Evolutionary conservation across 176 grass and related monocot genomes (phyloP), one percentile per base, ranked within the genome.

Genomic region (Paspalum vaginatum): DNA sequence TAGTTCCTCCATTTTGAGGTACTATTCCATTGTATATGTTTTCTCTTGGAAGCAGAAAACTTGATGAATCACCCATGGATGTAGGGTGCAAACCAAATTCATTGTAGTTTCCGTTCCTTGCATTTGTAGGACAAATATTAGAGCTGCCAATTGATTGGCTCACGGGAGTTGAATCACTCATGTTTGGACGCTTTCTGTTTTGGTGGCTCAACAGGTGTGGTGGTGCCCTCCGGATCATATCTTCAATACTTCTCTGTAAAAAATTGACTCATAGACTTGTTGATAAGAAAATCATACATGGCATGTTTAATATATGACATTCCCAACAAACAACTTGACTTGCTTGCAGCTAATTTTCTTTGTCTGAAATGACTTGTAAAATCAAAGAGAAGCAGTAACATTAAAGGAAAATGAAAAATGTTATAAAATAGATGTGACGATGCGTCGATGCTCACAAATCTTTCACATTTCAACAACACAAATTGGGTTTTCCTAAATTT

Each of bases 171-270:
- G 71, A 68, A 5, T 16, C 40, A 4, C 21, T 56, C n/a, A 10
- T 44, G 59, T 38, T 55, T 22, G 37, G 41, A 48, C 15, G 71
- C 26, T 32, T 76, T 55, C 49, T 76, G 5, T 21, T 47, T 12
- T 48, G 81, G 21, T 37, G 20, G 6, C 25, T 75, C 60, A 75
- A 38, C 57, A 66, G 43, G 47, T 75, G 70, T 13, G 81, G 70
- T 2, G 37, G 39, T 46, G 40, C 76, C 61, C 81, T 75, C 5
- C 49, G 39, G 1, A 67, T 27, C 24, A 58, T 56, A 57, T 13
- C 40, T 48, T 76, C 61, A 10, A 47, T 11, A 37, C 59, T 81
- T 75, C 48, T 83, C 81, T 76, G 18, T 10, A 58, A 20, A 75
- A 45, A 27, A 5, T 11, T 15, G 2, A 45, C 4, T 21, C 13